These are phyloP conservation scores for Xylariaceae sp. DNA, from an alignment of 2,329 filamentous ascomycete species.

Conservation along the genomic window DNA sequence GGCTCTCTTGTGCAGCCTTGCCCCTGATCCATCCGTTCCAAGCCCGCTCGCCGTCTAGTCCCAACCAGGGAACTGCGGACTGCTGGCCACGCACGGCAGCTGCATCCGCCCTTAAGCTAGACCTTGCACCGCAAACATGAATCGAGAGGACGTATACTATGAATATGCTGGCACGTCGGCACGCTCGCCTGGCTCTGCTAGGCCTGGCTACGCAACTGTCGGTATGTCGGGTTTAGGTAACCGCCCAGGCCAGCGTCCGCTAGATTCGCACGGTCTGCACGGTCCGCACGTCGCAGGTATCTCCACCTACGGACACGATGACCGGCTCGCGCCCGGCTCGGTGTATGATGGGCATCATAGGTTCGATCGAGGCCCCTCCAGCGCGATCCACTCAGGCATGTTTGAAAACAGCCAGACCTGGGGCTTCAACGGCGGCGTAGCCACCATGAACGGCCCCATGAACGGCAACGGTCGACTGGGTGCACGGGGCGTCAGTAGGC, in stretches of 20 bases:
- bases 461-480: slow-evolving; percentile 54
- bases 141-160: slow-evolving; percentile 64
- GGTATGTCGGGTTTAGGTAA: slow-evolving; percentile 47
- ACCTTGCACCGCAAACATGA: slow-evolving; percentile 33
- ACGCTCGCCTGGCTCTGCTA: slow-evolving; percentile 67
- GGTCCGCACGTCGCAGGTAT: slow-evolving; percentile 51
- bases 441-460: slow-evolving; percentile 57
- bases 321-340: slow-evolving; percentile 54
- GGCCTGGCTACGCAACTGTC: slow-evolving; percentile 55
- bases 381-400: slow-evolving; percentile 40
- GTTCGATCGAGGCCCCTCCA: slow-evolving; percentile 34
- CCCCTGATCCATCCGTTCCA: slow-evolving; percentile 3
- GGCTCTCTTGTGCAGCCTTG: too few species aligned
- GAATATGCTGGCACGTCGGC: slow-evolving; percentile 57
- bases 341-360: slow-evolving; percentile 46
- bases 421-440: slow-evolving; percentile 67
- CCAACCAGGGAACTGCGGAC: slow-evolving; percentile 27
- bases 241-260: slow-evolving; percentile 69
- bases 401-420: slow-evolving; percentile 71
- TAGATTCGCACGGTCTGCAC: slow-evolving; percentile 60
- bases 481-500: slow-evolving; percentile 45
- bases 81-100: slow-evolving; percentile 28
- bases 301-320: slow-evolving; percentile 64
- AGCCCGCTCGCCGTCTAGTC: slow-evolving; percentile 8
- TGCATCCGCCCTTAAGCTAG: slow-evolving; percentile 24